phyloP scores from a whole-genome alignment of 164 flowering plant species.

The Cinnamomum micranthum region DNA sequence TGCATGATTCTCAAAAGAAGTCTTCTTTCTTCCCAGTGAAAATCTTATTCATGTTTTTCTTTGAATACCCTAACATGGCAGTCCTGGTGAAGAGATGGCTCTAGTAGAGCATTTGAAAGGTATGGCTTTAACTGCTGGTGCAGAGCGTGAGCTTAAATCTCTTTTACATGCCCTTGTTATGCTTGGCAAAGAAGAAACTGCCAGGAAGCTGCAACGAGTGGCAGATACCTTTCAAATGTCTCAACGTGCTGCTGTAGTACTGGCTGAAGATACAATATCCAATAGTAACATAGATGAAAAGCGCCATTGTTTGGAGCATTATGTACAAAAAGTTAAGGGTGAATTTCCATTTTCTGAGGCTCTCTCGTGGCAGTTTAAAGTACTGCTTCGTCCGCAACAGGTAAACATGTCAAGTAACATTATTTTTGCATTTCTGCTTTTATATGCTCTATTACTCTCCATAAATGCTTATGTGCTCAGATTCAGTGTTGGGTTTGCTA shows the following conservation, averaged over 20 bases:
- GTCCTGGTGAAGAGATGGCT: slow-evolving; percentile 94
- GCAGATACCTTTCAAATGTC: slow-evolving; percentile 66
- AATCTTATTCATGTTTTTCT: slow-evolving; percentile 5
- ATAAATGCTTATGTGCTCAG: too few species aligned
- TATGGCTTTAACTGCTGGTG: slow-evolving; percentile 67
- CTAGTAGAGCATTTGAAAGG: slow-evolving; percentile 87
- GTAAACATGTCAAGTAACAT: slow-evolving; percentile 1
- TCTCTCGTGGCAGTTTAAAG: slow-evolving; percentile 63
- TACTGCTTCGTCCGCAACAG: slow-evolving; percentile 42
- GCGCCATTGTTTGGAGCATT: slow-evolving; percentile 51
- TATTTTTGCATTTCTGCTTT: too few species aligned
- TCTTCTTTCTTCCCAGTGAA: neutral
- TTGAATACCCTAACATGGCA: slow-evolving; percentile 20
- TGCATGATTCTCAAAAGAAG: too few species aligned
- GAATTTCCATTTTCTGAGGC: slow-evolving; percentile 45
- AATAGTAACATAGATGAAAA: slow-evolving; percentile 55
- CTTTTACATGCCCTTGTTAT: slow-evolving; percentile 58
- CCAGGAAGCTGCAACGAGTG: slow-evolving; percentile 70
- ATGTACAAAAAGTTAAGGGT: slow-evolving; percentile 32
- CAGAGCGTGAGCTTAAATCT: slow-evolving; percentile 69
- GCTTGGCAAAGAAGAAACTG: slow-evolving; percentile 71
- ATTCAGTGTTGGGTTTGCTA: too few species aligned
- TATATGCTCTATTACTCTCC: too few species aligned
- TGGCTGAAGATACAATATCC: slow-evolving; percentile 68
- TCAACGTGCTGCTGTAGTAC: slow-evolving; percentile 74